Base-by-base conservation (phyloP, 108 stramenopile genomes). In the Chaetoceros muelleri region DNA sequence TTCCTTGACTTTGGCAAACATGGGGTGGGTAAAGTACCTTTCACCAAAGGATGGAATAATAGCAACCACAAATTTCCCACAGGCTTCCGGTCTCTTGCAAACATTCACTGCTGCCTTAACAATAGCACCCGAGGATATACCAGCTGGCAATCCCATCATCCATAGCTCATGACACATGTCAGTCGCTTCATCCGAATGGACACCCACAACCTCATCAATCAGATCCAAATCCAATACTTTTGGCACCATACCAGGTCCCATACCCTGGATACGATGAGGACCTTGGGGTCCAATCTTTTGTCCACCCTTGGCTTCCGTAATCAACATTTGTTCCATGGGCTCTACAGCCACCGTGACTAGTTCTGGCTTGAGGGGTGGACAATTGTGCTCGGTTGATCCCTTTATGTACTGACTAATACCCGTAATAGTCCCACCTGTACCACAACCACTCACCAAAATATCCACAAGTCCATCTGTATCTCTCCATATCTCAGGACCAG, bases 401-500 rank as follows among this genome's bases (percentile, higher is more conserved):
- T 86, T 86, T 55, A 86, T 74, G 57, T 75, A 86, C 54, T 86
- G 81, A 10, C 75, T 55, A n/a, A 76, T 66, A 18, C 85, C 85
- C 48, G 76, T 82, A 24, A 84, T 66, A 51, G 82, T 84, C 0
- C 88, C 88, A 18, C 88, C 88, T 0, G 88, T 90, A 46, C 88
- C 88, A 28, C 79, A 78, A 3, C 84, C 84, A 25, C 64, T 61
- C 20, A 90, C 67, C 23, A 85, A 83, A 28, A 80, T 58, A 62
- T 90, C 84, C 40, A 85, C 28, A 2, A 24, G 30, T 28, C 74
- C 78, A 48, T 76, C 78, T 20, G 74, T 76, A 52, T 82, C 78
- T n/a, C 53, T 46, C 85, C 83, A 82, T 59, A 91, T 85, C 60
- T 91, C 89, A 7, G 84, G 84, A 0, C 84, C 89, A 1, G 89